These are phyloP conservation scores for Backusella parvicylindrica DNA, from an alignment of 192 early-diverging fungal species.

Conservation along the genomic window DNA sequence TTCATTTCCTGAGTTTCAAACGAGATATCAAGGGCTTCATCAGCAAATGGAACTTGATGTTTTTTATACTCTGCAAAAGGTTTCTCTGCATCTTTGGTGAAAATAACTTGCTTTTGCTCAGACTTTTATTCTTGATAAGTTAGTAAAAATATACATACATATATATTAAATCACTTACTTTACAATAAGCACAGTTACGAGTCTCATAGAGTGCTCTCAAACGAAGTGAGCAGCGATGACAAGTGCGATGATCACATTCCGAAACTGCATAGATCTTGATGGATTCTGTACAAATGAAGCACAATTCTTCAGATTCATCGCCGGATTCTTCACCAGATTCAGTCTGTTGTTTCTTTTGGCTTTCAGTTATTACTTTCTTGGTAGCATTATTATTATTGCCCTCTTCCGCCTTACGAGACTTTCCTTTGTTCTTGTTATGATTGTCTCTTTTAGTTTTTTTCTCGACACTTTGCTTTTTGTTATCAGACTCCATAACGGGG, in stretches of 20 bases:
- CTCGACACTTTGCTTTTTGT: neutral
- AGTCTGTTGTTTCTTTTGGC: neutral
- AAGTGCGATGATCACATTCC: constrained; percentile 87
- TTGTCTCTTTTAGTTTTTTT: neutral
- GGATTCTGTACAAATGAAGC: constrained; percentile 89
- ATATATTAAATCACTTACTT: constrained; percentile 45
- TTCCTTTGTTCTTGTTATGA: neutral
- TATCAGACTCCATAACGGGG: neutral
- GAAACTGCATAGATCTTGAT: constrained; percentile 80
- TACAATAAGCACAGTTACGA: constrained; percentile 86
- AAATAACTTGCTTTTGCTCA: constrained; percentile 73
- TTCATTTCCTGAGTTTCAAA: constrained; percentile 78
- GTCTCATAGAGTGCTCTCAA: constrained; percentile 87
- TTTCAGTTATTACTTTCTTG: neutral
- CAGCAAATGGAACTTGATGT: constrained; percentile 51
- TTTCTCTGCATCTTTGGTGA: constrained; percentile 63
- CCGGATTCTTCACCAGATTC: neutral
- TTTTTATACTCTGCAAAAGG: constrained; percentile 47
- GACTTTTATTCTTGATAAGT: constrained; percentile 43
- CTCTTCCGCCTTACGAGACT: neutral
- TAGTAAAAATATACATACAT: neutral
- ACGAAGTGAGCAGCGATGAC: constrained; percentile 87
- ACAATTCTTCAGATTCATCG: constrained; percentile 49
- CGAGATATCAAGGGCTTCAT: constrained; percentile 67
- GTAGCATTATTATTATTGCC: neutral